These are phyloP conservation scores for Smithsoniella earleae DNA, from an alignment of 163 green algal genomes.

Conservation along the genomic window DNA sequence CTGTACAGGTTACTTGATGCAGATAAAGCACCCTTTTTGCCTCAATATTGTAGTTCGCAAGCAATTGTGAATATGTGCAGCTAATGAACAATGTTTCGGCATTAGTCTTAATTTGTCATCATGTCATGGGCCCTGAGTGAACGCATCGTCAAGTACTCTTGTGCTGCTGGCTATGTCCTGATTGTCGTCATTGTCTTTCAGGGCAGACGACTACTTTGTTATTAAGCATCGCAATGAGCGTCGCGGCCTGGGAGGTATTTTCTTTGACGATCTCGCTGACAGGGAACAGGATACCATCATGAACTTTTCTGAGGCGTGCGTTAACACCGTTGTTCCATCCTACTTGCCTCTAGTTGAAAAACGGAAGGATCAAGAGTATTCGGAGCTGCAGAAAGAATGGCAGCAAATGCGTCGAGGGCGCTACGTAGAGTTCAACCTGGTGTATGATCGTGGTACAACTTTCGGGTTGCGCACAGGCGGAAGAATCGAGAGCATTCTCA, in stretches of 20 bases:
- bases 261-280: slow-evolving; percentile 86
- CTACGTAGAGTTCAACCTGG: slow-evolving; percentile 96
- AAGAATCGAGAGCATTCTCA: slow-evolving; percentile 97
- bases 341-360: slow-evolving; percentile 89
- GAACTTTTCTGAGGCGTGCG: slow-evolving; percentile 54
- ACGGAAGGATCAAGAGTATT: slow-evolving; percentile 86
- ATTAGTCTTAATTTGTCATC: too few species aligned
- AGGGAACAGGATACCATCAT: slow-evolving; percentile 55
- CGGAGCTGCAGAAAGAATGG: slow-evolving; percentile 83
- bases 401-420: slow-evolving; percentile 76
- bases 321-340: slow-evolving; percentile 61
- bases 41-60: too few species aligned
- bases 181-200: background rate
- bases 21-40: too few species aligned
- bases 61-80: too few species aligned
- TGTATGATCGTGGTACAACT: slow-evolving; percentile 64
- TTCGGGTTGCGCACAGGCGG: slow-evolving; percentile 98
- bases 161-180: background rate
- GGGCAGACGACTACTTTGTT: slow-evolving; percentile 95
- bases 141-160: too few species aligned
- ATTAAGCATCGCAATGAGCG: slow-evolving; percentile 90
- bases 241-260: slow-evolving; percentile 91
- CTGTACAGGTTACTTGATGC: too few species aligned
- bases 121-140: too few species aligned
- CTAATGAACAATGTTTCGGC: too few species aligned